Conservation (phyloP, 2,329 filamentous ascomycete genomes). For the Fonsecaea pugnacius region DNA sequence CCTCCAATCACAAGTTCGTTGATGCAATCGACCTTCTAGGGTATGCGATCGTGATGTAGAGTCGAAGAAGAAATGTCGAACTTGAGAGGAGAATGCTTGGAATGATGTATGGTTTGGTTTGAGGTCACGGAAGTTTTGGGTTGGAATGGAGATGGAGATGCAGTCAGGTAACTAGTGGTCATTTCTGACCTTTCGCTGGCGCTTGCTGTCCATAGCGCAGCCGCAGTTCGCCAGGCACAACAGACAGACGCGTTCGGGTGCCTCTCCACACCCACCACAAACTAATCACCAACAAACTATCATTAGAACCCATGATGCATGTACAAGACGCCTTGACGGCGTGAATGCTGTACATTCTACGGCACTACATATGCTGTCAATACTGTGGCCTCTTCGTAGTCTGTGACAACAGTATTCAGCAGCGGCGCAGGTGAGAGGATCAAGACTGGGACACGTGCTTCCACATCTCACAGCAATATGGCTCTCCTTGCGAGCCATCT, state of each 20-base stretch:
- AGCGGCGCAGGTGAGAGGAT: not conserved
- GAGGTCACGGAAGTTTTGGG: constrained; percentile 14
- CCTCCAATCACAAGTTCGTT: constrained; percentile 7
- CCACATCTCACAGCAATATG: constrained; percentile 54
- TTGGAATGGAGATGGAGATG: constrained; percentile 17
- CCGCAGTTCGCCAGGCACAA: constrained; percentile 21
- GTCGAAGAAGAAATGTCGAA: constrained; percentile 1
- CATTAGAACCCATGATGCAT: not conserved
- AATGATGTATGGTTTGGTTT: constrained; percentile 28
- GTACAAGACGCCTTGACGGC: not conserved
- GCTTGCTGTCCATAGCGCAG: constrained; percentile 9
- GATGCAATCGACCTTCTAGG: not conserved
- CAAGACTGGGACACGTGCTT: constrained; percentile 16
- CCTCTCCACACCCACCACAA: constrained; percentile 6
- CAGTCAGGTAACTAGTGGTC: constrained; percentile 1
- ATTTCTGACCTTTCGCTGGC: constrained; percentile 6
- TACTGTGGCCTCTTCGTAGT: not conserved
- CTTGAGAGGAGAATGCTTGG: constrained; percentile 6
- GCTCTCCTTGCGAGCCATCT: constrained; percentile 71
- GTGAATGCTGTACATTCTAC: not conserved
- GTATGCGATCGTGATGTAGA: constrained; percentile 2
- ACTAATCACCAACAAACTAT: constrained; percentile 10
- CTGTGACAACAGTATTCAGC: not conserved
- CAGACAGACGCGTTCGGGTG: constrained; percentile 13
- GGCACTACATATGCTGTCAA: not conserved